Evolutionary conservation across 345 rosid genomes (phyloP).

Genomic region (Rhodamnia argentea): DNA sequence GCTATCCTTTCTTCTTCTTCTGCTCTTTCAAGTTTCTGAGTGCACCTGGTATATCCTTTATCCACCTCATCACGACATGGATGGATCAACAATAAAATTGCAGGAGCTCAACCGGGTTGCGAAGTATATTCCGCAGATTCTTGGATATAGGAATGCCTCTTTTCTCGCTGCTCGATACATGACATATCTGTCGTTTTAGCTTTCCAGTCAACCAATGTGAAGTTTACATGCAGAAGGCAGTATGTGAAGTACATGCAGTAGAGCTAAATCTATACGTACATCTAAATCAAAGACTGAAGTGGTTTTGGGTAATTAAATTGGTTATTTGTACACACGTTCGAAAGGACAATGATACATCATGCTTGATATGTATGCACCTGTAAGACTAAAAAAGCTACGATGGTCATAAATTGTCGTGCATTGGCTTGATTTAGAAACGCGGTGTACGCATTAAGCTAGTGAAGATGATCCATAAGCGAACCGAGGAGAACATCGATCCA

Average conservation of each 20-base stretch:
- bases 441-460: not conserved
- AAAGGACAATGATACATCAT: not conserved
- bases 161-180: not conserved
- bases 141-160: not conserved
- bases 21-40: not conserved
- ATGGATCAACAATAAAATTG: not conserved
- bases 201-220: not conserved
- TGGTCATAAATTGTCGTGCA: not conserved
- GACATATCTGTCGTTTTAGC: not conserved
- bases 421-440: not conserved
- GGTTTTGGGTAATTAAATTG: not conserved
- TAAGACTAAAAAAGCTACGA: not conserved
- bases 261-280: not conserved
- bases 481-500: not conserved
- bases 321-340: not conserved
- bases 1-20: not conserved
- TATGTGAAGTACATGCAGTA: not conserved
- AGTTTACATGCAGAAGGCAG: not conserved
- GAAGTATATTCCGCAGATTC: not conserved
- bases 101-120: not conserved
- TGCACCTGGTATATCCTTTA: not conserved
- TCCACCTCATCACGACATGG: not conserved
- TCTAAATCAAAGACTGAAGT: not conserved
- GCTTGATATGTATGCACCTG: not conserved
- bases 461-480: not conserved